Conservation (phyloP, 1,139 yeast species). For the Scheffersomyces cryptocercus region DNA sequence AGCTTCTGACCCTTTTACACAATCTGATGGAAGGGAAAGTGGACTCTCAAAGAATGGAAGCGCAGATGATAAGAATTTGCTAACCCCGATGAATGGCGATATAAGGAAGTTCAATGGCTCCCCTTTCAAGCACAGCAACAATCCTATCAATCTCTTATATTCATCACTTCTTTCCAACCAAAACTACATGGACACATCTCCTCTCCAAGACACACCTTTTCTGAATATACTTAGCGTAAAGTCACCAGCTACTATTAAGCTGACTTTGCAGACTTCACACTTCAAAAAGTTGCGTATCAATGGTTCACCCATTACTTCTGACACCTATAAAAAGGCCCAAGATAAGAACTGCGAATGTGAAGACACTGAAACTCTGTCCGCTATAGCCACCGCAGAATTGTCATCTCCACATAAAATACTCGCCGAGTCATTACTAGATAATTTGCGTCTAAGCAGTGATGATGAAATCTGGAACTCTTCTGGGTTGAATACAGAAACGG, state of each 20-base stretch:
- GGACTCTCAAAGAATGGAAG: background rate
- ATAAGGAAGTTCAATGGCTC: background rate
- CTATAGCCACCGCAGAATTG: background rate
- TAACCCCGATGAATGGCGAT: background rate
- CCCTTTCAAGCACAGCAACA: slow-evolving; percentile 4
- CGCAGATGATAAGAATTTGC: too few species aligned
- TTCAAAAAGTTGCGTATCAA: slow-evolving; percentile 46
- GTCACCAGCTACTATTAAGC: slow-evolving; percentile 42
- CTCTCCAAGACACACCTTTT: slow-evolving; percentile 11
- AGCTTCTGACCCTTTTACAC: slow-evolving; percentile 9
- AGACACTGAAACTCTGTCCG: background rate
- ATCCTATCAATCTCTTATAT: slow-evolving; percentile 16
- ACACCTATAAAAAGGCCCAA: slow-evolving; percentile 16
- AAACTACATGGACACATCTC: slow-evolving; percentile 5
- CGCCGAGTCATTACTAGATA: slow-evolving; percentile 10
- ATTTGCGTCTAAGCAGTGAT: slow-evolving; percentile 12
- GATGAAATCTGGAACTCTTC: slow-evolving; percentile 25
- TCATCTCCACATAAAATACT: slow-evolving; percentile 11
- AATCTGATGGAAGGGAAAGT: background rate
- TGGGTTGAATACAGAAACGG: slow-evolving; percentile 25
- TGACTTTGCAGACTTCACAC: slow-evolving; percentile 38
- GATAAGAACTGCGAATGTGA: slow-evolving; percentile 12
- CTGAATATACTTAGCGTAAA: slow-evolving; percentile 22
- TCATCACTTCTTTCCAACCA: slow-evolving; percentile 14
- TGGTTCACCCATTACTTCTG: slow-evolving; percentile 41